A percentile compares a stretch with the other conserved stretches of the same genome.
Evolutionary conservation across 352 stramenopile genomes (phyloP).

Genomic region (Globisporangium camurandrum): DNA sequence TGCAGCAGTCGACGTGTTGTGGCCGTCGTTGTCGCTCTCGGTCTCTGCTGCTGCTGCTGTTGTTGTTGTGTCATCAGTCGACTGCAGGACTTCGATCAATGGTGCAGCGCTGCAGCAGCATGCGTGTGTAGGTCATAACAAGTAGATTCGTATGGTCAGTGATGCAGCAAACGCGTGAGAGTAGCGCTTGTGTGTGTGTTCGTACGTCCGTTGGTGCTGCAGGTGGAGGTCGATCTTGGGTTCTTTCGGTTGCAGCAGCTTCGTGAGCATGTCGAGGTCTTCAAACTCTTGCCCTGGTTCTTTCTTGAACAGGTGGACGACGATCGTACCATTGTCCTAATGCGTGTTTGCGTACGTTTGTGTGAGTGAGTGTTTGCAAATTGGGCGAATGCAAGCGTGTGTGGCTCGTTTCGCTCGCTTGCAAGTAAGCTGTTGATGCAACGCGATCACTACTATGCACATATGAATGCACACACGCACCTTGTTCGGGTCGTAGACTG

Average conservation of each 20-base stretch:
- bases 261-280: slow-evolving; percentile 91
- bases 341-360: background rate
- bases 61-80: slow-evolving; percentile 16
- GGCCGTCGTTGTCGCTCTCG: background rate
- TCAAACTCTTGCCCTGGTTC: slow-evolving; percentile 82
- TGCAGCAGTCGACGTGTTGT: background rate
- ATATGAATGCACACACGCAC: slow-evolving; percentile 20
- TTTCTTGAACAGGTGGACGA: slow-evolving; percentile 87
- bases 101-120: slow-evolving; percentile 28
- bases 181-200: background rate
- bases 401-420: no score
- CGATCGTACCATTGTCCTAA: slow-evolving; percentile 90
- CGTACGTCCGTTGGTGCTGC: slow-evolving; percentile 1
- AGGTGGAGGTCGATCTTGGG: slow-evolving; percentile 27
- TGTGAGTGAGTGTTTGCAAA: background rate
- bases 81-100: slow-evolving; percentile 80
- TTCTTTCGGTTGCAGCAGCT: slow-evolving; percentile 73
- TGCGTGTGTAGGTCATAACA: background rate
- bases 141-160: slow-evolving; percentile 5
- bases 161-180: background rate
- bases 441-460: no score
- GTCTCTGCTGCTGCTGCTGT: background rate
- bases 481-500: slow-evolving; percentile 88
- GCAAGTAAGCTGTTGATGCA: no score
- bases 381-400: no score